Evolutionary conservation across 257 asterid genomes (phyloP).

Genomic region (Rehmannia glutinosa): DNA sequence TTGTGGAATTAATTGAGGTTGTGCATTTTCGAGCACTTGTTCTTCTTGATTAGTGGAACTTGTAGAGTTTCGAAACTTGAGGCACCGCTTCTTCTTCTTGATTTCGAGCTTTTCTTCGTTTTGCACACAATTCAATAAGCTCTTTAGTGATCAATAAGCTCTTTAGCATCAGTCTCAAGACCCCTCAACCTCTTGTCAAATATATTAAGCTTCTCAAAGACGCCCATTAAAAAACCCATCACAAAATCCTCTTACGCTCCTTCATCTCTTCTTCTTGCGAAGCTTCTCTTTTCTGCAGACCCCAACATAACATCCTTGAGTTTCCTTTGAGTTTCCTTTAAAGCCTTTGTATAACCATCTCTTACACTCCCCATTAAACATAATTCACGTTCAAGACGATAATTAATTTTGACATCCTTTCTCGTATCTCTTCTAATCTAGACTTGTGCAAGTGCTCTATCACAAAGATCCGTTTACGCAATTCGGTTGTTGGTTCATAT

Average conservation of each 20-base stretch:
- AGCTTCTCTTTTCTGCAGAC: constrained; percentile 49
- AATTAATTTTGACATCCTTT: constrained; percentile 47
- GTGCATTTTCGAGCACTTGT: not conserved
- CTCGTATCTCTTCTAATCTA: constrained; percentile 48
- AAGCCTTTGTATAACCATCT: constrained; percentile 67
- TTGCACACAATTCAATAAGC: constrained; percentile 22
- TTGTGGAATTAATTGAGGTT: not conserved
- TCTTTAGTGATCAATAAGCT: too few relatives aligned
- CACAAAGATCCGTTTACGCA: constrained; percentile 56
- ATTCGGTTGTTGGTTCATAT: constrained; percentile 55
- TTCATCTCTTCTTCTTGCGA: constrained; percentile 35
- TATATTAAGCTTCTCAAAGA: constrained; percentile 36
- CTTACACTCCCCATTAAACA: constrained; percentile 52
- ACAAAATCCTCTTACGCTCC: constrained; percentile 39
- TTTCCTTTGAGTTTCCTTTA: constrained; percentile 55
- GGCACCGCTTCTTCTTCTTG: constrained; percentile 21
- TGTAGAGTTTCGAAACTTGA: constrained; percentile 21
- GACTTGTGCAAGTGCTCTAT: constrained; percentile 52
- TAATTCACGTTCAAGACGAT: constrained; percentile 68
- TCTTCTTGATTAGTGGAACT: not conserved
- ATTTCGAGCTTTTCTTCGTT: constrained; percentile 17
- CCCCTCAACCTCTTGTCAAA: constrained; percentile 38
- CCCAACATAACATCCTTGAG: constrained; percentile 73
- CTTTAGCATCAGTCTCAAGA: constrained; percentile 37
- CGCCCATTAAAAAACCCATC: constrained; percentile 25